Base-by-base conservation (phyloP, 441 rosid species). In the Flueggea neowawraea region DNA sequence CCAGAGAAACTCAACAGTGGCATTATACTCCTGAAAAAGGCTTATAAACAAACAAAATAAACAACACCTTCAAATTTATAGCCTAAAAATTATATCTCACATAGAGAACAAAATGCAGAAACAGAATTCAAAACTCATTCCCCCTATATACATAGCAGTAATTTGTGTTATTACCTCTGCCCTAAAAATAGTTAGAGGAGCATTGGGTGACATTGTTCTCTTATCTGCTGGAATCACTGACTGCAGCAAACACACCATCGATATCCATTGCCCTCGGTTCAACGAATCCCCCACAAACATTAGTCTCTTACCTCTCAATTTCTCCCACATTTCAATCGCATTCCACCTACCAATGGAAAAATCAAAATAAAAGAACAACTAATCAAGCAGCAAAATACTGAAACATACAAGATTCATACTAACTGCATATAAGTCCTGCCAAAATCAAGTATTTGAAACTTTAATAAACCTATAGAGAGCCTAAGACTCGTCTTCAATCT, bases 201-300 rank as follows among this genome's bases (percentile, higher is more conserved):
- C 91, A 75, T 94, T 90, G 0, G 98, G 97, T 5, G 96, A 66
- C 83, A 91, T 94, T 54, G 96, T 87, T 74, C 81, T 84, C 80
- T 82, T 84, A 43, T 89, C 64, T 57, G 76, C 78, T 1, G 97
- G 85, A 75, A 88, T 81, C 36, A 79, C 96, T 13, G 99, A 87
- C 69, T 89, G 97, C 57, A 94, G 67, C 54, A 94, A 80, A 63
- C 99, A 91, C 55, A 94, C 83, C 95, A 94, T 85, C 13, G 98
- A 94, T 74, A 94, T 91, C 98, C 99, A 94, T 67, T 94, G 99
- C 48, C 99, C 99, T 84, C 99, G 75, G 69, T 87, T 84, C 47
- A 94, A 65, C 0, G 98, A 94, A 83, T 94, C 98, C 61, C 98
- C 98, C 10, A 94, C 95, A 74, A 91, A 94, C 98, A 94, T 94